A percentile compares a stretch with the other conserved stretches of the same genome.
Conservation (phyloP, 1,139 yeast genomes). For the Candida dubliniensis region DNA sequence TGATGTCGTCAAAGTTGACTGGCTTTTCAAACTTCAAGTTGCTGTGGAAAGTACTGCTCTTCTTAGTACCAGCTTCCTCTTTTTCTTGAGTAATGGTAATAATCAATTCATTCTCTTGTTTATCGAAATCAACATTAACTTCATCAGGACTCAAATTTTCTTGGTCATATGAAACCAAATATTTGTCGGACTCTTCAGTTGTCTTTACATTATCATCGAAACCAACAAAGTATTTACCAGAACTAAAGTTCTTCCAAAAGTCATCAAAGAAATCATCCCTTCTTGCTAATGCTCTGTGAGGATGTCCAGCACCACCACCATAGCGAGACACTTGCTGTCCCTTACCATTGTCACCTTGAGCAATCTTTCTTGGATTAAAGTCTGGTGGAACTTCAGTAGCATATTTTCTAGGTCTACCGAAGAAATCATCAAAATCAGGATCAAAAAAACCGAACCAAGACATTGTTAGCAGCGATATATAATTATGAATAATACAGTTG, state of each 20-base stretch:
- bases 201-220: constrained; percentile 23
- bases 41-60: constrained; percentile 20
- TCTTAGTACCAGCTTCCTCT: constrained; percentile 18
- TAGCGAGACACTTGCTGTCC: not conserved
- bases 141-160: constrained; percentile 23
- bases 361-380: constrained; percentile 12
- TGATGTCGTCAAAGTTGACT: constrained; percentile 23
- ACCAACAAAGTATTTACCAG: constrained; percentile 16
- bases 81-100: constrained; percentile 20
- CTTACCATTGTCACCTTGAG: constrained; percentile 4
- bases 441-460: constrained; percentile 10
- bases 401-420: constrained; percentile 15
- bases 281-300: not conserved
- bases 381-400: constrained; percentile 11
- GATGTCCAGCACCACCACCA: not conserved
- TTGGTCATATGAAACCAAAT: constrained; percentile 23
- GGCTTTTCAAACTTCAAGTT: constrained; percentile 25
- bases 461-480: not conserved
- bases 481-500: not conserved
- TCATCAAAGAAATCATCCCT: constrained; percentile 12
- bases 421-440: constrained; percentile 16
- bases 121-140: constrained; percentile 25
- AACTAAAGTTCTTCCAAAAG: constrained; percentile 14
- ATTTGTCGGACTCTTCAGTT: constrained; percentile 25
- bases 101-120: constrained; percentile 25